Conservation (phyloP, 495 filamentous ascomycete species). For the Neurospora tetraspora region DNA sequence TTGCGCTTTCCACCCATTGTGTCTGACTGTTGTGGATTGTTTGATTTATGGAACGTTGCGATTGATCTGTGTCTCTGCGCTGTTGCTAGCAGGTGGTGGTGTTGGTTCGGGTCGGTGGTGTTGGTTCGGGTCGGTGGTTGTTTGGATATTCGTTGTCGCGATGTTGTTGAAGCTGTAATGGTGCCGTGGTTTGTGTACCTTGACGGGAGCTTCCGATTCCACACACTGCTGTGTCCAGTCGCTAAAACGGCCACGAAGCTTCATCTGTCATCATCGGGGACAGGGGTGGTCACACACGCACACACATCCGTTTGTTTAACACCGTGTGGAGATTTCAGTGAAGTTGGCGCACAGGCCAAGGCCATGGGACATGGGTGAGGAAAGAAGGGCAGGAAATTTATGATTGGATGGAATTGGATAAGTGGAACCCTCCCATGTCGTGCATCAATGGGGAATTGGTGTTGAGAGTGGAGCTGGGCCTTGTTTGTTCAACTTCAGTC, state of each 20-base stretch:
- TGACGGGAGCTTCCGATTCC: neutral
- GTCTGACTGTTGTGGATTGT: neutral
- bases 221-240: neutral
- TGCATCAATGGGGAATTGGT: neutral
- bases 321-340: neutral
- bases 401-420: neutral
- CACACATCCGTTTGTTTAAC: neutral
- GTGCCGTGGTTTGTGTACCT: neutral
- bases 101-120: constrained; percentile 1
- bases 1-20: constrained; percentile 29
- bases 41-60: neutral
- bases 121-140: too few species aligned
- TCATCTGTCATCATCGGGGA: constrained; percentile 10
- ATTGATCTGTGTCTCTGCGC: neutral
- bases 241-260: constrained; percentile 29
- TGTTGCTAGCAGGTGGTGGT: neutral
- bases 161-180: neutral
- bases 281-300: neutral
- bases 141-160: neutral
- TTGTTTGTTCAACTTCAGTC: neutral
- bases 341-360: neutral
- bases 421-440: neutral
- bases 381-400: neutral
- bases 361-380: neutral
- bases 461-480: neutral